A percentile compares a stretch with the other conserved stretches of the same genome.
These are phyloP conservation scores for Aureobasidium musti DNA, from an alignment of 2,329 filamentous ascomycete species.

Conservation along the genomic window DNA sequence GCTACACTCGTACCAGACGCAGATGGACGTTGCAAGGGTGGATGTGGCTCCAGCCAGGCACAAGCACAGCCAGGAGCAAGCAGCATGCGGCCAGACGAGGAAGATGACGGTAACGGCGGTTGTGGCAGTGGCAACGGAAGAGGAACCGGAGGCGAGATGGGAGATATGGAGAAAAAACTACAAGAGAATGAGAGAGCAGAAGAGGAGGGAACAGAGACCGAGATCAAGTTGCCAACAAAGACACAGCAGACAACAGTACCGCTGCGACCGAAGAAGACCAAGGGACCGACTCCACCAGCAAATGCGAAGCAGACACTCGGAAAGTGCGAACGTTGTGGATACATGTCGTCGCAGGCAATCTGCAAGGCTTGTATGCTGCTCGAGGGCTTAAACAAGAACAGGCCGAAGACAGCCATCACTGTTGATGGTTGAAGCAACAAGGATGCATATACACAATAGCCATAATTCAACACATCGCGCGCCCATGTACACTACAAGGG, in stretches of 20 bases:
- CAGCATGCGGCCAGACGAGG: slow-evolving; percentile 43
- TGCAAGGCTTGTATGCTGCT: slow-evolving; percentile 93
- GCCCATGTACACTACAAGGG: not conserved
- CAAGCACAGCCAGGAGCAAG: slow-evolving; percentile 34
- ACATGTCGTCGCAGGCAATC: slow-evolving; percentile 89
- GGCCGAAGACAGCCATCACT: slow-evolving; percentile 48
- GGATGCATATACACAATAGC: not conserved
- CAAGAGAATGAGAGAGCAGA: slow-evolving; percentile 63
- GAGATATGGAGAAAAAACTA: slow-evolving; percentile 74
- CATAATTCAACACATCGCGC: not conserved
- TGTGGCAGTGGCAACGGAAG: slow-evolving; percentile 73
- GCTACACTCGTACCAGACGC: slow-evolving; percentile 72
- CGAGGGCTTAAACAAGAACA: slow-evolving; percentile 81
- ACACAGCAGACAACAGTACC: slow-evolving; percentile 32
- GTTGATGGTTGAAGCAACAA: slow-evolving; percentile 34
- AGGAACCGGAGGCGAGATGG: slow-evolving; percentile 74
- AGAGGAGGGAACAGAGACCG: slow-evolving; percentile 60
- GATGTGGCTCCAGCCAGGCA: slow-evolving; percentile 43
- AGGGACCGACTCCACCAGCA: slow-evolving; percentile 38
- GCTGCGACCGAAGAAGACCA: slow-evolving; percentile 42
- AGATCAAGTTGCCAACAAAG: slow-evolving; percentile 53
- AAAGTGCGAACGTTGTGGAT: slow-evolving; percentile 83
- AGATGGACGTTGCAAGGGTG: slow-evolving; percentile 53
- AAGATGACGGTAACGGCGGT: slow-evolving; percentile 66
- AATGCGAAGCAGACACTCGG: slow-evolving; percentile 68